These are phyloP conservation scores for Lichtheimia ramosa DNA, from an alignment of 371 early-diverging fungal genomes.

Conservation along the genomic window DNA sequence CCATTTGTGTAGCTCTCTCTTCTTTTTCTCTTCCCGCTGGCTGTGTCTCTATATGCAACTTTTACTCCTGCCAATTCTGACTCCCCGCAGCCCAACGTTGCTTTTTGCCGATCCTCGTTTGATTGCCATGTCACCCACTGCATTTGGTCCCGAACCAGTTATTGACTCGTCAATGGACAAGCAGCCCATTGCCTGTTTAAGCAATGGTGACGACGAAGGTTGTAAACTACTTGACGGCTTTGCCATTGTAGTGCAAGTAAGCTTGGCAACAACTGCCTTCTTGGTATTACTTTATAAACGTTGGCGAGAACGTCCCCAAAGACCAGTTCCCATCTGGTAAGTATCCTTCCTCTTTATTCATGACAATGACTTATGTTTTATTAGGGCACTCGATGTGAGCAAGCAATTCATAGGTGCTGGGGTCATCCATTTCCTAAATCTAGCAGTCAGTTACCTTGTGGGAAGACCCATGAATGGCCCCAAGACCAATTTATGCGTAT, in stretches of 20 bases:
- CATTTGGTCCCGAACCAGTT: neutral
- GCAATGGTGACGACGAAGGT: constrained; percentile 30
- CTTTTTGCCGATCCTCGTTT: constrained; percentile 9
- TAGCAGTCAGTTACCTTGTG: constrained; percentile 54
- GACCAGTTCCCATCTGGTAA: constrained; percentile 65
- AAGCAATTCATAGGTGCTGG: constrained; percentile 65
- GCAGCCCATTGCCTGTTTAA: neutral
- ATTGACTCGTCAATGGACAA: neutral
- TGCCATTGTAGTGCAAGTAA: constrained; percentile 65
- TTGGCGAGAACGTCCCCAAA: constrained; percentile 56
- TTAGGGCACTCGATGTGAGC: constrained; percentile 65
- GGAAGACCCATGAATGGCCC: constrained; percentile 47
- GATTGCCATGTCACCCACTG: neutral
- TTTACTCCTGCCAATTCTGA: constrained; percentile 8
- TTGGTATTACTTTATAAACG: constrained; percentile 62
- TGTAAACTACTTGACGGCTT: constrained; percentile 63
- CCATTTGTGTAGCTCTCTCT: neutral
- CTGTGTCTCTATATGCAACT: constrained; percentile 8
- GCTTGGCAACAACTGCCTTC: constrained; percentile 57
- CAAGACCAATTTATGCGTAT: constrained; percentile 60
- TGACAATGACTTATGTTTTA: neutral
- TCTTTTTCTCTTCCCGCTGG: neutral
- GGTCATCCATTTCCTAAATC: constrained; percentile 60
- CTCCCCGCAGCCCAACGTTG: constrained; percentile 7
- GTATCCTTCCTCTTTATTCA: neutral